phyloP scores from a whole-genome alignment of 2,329 filamentous ascomycete genomes.

The Penicillium sp. region DNA sequence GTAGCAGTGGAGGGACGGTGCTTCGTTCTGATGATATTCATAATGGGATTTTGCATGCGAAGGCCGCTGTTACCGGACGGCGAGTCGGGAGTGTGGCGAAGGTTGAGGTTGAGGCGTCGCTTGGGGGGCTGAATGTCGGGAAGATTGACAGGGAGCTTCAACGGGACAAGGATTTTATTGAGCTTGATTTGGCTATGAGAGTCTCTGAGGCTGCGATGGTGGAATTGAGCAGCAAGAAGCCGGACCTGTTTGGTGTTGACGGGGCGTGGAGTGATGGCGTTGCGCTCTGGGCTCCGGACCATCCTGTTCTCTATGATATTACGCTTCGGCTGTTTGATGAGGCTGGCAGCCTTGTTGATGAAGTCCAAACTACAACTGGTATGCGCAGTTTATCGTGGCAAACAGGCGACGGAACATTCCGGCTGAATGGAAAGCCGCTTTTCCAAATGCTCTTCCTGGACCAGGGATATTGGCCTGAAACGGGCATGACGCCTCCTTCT shows the following conservation, averaged over 20 bases:
- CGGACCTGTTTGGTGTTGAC: slow-evolving; percentile 44
- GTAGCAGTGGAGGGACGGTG: slow-evolving; percentile 61
- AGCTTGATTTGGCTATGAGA: slow-evolving; percentile 51
- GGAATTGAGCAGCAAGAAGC: slow-evolving; percentile 1
- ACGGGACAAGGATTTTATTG: slow-evolving; percentile 51
- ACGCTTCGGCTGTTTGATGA: slow-evolving; percentile 52
- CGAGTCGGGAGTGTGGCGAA: slow-evolving; percentile 36
- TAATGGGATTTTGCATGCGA: slow-evolving; percentile 52
- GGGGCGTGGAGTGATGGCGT: slow-evolving; percentile 55
- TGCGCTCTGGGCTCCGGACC: slow-evolving; percentile 67
- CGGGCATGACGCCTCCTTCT: slow-evolving; percentile 64
- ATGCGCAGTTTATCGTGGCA: slow-evolving; percentile 62
- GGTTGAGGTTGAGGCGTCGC: slow-evolving; percentile 56
- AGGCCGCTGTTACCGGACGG: slow-evolving; percentile 48
- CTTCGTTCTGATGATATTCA: slow-evolving; percentile 57
- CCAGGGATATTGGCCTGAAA: slow-evolving; percentile 71
- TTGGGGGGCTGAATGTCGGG: slow-evolving; percentile 51
- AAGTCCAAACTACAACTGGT: slow-evolving; percentile 60
- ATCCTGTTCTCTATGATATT: slow-evolving; percentile 64
- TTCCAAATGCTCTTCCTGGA: slow-evolving; percentile 69
- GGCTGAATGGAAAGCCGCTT: slow-evolving; percentile 65
- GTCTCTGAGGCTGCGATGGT: slow-evolving; percentile 40
- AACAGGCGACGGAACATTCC: slow-evolving; percentile 57
- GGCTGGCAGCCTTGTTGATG: slow-evolving; percentile 42
- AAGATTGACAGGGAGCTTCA: slow-evolving; percentile 48